These are phyloP conservation scores for Coemansia sp. DNA, from an alignment of 192 early-diverging fungal genomes.

Conservation along the genomic window DNA sequence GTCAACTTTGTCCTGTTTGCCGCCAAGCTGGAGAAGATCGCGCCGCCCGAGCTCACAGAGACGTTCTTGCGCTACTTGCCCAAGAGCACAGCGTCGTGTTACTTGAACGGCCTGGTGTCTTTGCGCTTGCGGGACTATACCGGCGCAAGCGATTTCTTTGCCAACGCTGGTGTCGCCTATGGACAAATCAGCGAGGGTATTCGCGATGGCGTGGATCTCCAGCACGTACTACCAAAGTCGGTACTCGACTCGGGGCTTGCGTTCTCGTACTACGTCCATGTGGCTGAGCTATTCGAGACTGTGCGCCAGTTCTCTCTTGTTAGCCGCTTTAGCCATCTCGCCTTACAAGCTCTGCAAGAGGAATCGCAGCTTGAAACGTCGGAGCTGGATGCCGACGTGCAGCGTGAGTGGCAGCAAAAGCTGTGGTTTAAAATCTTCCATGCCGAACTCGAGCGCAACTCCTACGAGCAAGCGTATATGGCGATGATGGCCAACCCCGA, in stretches of 20 bases:
- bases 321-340: constrained; percentile 30
- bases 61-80: constrained; percentile 30
- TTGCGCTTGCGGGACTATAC: constrained; percentile 39
- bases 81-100: constrained; percentile 35
- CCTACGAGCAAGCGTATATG: constrained; percentile 48
- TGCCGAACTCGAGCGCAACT: constrained; percentile 35
- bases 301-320: constrained; percentile 2
- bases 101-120: constrained; percentile 31
- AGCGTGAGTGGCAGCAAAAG: constrained; percentile 14
- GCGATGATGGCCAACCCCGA: constrained; percentile 53
- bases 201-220: constrained; percentile 24
- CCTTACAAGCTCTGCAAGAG: constrained; percentile 26
- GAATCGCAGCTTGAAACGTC: constrained; percentile 12
- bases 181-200: constrained; percentile 20
- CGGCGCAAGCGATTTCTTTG: constrained; percentile 30
- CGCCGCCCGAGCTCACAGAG: constrained; percentile 34
- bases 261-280: constrained; percentile 37
- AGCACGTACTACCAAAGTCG: constrained; percentile 21
- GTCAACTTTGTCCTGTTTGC: constrained; percentile 30
- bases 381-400: not conserved
- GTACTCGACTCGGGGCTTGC: constrained; percentile 23
- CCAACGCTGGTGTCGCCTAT: constrained; percentile 32
- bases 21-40: constrained; percentile 27
- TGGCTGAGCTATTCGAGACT: constrained; percentile 44
- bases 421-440: constrained; percentile 55